Conservation (phyloP, 2,329 filamentous ascomycete genomes). For the Ophiostoma piceae region DNA sequence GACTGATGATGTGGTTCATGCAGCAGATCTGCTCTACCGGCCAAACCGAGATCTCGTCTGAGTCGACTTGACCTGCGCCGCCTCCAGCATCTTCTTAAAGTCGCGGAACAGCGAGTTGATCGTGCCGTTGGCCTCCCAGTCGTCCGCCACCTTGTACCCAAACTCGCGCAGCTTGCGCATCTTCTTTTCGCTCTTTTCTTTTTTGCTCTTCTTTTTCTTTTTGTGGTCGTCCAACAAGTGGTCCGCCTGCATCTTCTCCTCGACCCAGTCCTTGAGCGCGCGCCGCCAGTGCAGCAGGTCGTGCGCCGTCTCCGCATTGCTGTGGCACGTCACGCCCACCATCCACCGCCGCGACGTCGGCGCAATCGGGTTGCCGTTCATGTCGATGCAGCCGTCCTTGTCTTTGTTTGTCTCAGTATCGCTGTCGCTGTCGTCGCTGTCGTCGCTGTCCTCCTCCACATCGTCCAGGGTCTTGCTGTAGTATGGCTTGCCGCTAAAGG, state of each 20-base stretch:
- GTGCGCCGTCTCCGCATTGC: constrained; percentile 62
- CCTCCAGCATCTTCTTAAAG: constrained; percentile 59
- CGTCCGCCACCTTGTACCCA: constrained; percentile 59
- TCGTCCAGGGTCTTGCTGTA: constrained; percentile 60
- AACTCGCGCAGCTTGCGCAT: constrained; percentile 51
- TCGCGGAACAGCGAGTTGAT: constrained; percentile 58
- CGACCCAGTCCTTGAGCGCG: constrained; percentile 66
- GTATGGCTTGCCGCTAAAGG: constrained; percentile 63
- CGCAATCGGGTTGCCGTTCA: constrained; percentile 36
- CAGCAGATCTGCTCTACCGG: constrained; percentile 10
- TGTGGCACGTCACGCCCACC: constrained; percentile 40
- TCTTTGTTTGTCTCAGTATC: constrained; percentile 33
- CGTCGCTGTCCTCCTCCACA: constrained; percentile 40
- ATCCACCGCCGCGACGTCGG: constrained; percentile 39
- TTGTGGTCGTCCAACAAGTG: constrained; percentile 26
- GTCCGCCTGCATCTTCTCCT: constrained; percentile 53
- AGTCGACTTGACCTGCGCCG: constrained; percentile 45
- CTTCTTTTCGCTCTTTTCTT: not conserved
- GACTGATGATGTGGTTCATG: not conserved
- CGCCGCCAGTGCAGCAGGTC: constrained; percentile 70
- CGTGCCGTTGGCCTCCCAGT: constrained; percentile 56
- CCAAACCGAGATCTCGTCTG: constrained; percentile 23
- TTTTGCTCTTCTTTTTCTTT: not conserved
- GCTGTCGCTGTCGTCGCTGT: constrained; percentile 32
- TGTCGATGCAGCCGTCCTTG: not conserved